Evolutionary conservation across 129 eudicot species (phyloP), one percentile per base, ranked within the genome.

Genomic region (Solidago caesia): DNA sequence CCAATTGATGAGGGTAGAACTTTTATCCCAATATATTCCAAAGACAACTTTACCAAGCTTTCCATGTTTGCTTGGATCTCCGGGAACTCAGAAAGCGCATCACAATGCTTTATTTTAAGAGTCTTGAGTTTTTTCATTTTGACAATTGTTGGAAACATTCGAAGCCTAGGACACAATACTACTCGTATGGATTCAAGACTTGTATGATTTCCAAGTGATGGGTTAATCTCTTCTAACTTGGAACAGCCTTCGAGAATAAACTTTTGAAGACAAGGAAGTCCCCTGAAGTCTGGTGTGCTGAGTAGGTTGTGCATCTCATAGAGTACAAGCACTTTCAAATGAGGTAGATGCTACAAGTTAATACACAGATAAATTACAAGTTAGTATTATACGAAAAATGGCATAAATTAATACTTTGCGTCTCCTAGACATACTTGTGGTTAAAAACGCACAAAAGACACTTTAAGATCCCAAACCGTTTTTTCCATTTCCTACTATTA

Each of bases 201-300:
- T 15, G 4, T 8, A 21, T 44, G 43, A 67, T 67, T 53, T 71
- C 75, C 65, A 71, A 71, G 75, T 71, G 64, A 56, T 52, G 64
- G 75, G 15, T 70, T 49, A 42, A 70, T 70, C 64, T 53, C 64
- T 53, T 39, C 48, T 15, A 71, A 53, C 59, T 6, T 3, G 4
- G 0, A 0, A 71, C 64, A 71, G 2, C 0, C 0, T 1, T 3
- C 0, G 33, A 71, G 2, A 15, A 5, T 27, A 46, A 70, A 2
- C 9, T 25, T 41, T 57, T 44, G 63, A 41, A 57, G 42, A 43
- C 52, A 42, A 6, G 46, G 74, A 44, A 51, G 52, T 41, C 70
- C 63, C 4, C 12, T 21, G 46, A 74, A 74, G 64, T 74, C 70
- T 21, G 78, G 78, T n/a, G 78, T 74, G 21, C 15, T 45, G 10